Conservation (phyloP, 352 stramenopile genomes). For the Globisporangium nagaii region DNA sequence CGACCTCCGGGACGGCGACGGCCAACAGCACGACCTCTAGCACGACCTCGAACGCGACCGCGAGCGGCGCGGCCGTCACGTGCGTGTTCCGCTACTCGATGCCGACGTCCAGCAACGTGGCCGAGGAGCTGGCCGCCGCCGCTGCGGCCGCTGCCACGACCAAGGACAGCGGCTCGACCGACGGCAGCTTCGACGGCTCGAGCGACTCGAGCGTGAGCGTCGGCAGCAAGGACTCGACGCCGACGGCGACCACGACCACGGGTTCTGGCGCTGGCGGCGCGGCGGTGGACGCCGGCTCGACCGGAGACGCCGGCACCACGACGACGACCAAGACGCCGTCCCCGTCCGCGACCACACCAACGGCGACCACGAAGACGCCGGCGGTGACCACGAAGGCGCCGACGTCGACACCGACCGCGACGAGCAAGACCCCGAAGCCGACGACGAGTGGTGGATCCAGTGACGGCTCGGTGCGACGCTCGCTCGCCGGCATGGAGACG, state of each 20-base stretch:
- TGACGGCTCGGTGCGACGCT: not conserved
- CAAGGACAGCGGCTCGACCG: conserved; percentile 10
- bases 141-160: conserved; percentile 4
- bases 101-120: conserved; percentile 43
- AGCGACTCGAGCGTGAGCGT: conserved; percentile 11
- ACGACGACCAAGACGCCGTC: conserved; percentile 17
- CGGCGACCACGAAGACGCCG: conserved; percentile 20
- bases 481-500: conserved; percentile 5
- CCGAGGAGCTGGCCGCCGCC: conserved; percentile 21
- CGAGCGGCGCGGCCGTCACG: conserved; percentile 17
- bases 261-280: not conserved
- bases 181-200: conserved; percentile 14
- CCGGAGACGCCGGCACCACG: conserved; percentile 1
- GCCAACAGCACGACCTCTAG: conserved; percentile 7
- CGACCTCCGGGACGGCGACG: not conserved
- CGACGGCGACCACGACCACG: conserved; percentile 7
- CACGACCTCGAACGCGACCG: conserved; percentile 9
- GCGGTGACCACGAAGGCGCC: conserved; percentile 20
- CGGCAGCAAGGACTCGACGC: conserved; percentile 10
- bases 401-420: conserved; percentile 3
- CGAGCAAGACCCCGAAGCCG: conserved; percentile 2
- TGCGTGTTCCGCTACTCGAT: conserved; percentile 54
- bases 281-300: conserved; percentile 3
- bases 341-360: conserved; percentile 15
- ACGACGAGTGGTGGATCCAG: conserved; percentile 1